A percentile compares a stretch with the other conserved stretches of the same genome.
phyloP scores from a whole-genome alignment of 1,284 basidiomycete species.

The Hypsizygus ulmarius region DNA sequence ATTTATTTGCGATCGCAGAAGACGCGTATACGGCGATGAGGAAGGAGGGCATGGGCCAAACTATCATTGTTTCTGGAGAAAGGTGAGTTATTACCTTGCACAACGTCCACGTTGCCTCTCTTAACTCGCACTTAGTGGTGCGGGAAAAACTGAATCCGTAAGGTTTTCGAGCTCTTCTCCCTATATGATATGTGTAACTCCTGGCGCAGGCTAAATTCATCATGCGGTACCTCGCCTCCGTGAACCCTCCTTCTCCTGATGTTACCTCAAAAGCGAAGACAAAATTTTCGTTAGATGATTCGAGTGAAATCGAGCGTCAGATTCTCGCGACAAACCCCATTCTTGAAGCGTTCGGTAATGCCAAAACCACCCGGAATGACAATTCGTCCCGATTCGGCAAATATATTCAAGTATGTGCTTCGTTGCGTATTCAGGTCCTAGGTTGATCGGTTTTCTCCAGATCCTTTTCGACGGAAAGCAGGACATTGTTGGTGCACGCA shows the following conservation, averaged over 20 bases:
- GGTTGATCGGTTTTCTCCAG: slow-evolving; percentile 37
- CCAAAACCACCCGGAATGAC: slow-evolving; percentile 98
- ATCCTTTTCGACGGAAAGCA: slow-evolving; percentile 95
- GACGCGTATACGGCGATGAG: slow-evolving; percentile 99
- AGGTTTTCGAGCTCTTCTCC: slow-evolving; percentile 23
- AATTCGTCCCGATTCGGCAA: slow-evolving; percentile 99
- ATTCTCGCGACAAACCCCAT: slow-evolving; percentile 99
- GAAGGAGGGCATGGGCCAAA: slow-evolving; percentile 93
- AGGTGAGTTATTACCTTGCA: slow-evolving; percentile 52
- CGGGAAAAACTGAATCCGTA: slow-evolving; percentile 98
- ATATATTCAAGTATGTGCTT: slow-evolving; percentile 85
- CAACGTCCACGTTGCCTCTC: neutral
- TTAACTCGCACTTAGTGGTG: slow-evolving; percentile 63
- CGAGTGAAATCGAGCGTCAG: slow-evolving; percentile 94
- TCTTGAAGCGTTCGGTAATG: slow-evolving; percentile 98
- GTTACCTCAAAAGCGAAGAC: slow-evolving; percentile 59
- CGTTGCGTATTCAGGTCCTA: slow-evolving; percentile 1
- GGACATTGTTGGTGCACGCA: slow-evolving; percentile 96
- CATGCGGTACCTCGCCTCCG: slow-evolving; percentile 98
- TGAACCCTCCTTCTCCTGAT: slow-evolving; percentile 88
- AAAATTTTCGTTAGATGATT: slow-evolving; percentile 74
- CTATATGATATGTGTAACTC: slow-evolving; percentile 6
- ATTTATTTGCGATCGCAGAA: slow-evolving; percentile 98
- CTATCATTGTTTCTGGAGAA: slow-evolving; percentile 98
- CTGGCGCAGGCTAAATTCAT: slow-evolving; percentile 88